Evolutionary conservation across 169 alveolate genomes (phyloP).

Genomic region (Eimeria falciformis): DNA sequence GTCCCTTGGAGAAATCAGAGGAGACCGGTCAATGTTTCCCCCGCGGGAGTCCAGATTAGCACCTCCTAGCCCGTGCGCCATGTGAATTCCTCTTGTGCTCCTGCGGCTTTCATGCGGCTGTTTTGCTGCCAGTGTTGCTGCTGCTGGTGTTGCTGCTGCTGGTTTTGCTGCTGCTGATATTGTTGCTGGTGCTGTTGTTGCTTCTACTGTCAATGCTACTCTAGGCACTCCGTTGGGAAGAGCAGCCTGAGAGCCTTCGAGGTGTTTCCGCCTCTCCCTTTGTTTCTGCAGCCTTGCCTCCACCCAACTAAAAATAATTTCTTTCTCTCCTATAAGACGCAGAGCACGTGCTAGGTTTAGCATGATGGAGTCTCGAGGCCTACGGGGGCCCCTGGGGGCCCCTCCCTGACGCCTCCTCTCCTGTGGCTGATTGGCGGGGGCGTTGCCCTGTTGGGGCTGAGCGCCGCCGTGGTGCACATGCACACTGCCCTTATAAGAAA

Average conservation of each 20-base stretch:
- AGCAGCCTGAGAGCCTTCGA: background rate
- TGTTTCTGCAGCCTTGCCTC: background rate
- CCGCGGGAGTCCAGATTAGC: background rate
- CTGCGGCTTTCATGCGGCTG: background rate
- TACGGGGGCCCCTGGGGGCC: slow-evolving; percentile 7
- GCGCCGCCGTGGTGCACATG: too few relatives aligned
- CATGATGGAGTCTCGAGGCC: background rate
- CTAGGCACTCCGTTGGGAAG: background rate
- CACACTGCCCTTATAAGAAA: background rate
- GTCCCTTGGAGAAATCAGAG: background rate
- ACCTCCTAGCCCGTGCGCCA: background rate
- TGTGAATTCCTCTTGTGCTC: background rate
- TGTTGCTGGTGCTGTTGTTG: background rate
- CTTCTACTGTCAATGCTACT: background rate
- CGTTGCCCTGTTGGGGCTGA: too few relatives aligned
- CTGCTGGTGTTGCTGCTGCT: too few relatives aligned
- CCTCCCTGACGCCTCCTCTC: background rate
- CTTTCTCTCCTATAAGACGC: background rate
- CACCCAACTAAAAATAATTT: background rate
- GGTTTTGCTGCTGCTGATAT: too few relatives aligned
- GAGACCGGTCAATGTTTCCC: background rate
- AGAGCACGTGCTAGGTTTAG: background rate
- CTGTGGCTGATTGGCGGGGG: too few relatives aligned
- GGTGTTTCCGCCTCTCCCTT: background rate
- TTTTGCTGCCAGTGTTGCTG: background rate